Evolutionary conservation across 176 grass and related monocot genomes (phyloP), one percentile per base, ranked within the genome.

Genomic region (Phyllostachys edulis): DNA sequence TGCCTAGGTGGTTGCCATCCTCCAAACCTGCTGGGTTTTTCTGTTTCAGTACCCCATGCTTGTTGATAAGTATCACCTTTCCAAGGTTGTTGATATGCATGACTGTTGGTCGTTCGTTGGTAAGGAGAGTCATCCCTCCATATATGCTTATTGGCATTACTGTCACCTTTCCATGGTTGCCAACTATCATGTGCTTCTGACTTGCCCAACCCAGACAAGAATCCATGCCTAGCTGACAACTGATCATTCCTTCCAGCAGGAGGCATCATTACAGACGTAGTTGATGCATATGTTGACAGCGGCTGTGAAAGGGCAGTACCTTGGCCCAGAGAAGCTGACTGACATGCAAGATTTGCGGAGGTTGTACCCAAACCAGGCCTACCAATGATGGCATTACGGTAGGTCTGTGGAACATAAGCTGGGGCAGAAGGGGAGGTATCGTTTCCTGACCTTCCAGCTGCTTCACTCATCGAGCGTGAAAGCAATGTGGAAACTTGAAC

Each of bases 321-420:
- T 80, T 88, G 88, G 29, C 63, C 74, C 21, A 85, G 80, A 75
- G 73, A 75, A 85, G 46, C 41, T 23, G 79, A 26, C 40, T 86
- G 77, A 16, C 86, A 76, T 60, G 69, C 24, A 69, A 77, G 56
- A 78, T 65, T 79, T 71, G 47, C 76, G 23, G 89, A 84, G 46
- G 68, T 44, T 5, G 50, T 29, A 73, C 62, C 75, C 37, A 79
- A 42, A n/a, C 54, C 73, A 73, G 46, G 41, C 76, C 80, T 94
- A 17, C 89, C 89, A 20, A 92, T 77, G 52, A 90, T 94, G 18
- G 88, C 91, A 85, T 97, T 93, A 21, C 81, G 87, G 87, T 97
- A 97, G 44, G 89, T 91, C 66, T 91, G 89, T 17, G 89, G 91
- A 81, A 82, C 45, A 83, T 87, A 90, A 71, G 81, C 59, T 85